Conservation (phyloP, 768 basidiomycete genomes). For the Mycena floridula region DNA sequence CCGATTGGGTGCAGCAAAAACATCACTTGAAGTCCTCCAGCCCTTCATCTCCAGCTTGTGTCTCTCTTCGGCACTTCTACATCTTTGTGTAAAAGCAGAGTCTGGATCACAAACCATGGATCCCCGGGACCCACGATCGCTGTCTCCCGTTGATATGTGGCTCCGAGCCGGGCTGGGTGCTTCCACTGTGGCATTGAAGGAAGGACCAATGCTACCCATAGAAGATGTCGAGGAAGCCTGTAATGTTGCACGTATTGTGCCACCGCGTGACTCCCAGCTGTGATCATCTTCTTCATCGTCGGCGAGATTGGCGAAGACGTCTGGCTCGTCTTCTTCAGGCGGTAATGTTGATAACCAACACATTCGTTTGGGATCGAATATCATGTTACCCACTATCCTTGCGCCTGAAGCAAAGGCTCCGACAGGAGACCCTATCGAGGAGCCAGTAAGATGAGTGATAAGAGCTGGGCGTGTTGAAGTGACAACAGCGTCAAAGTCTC, state of each 20-base stretch:
- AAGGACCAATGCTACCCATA: constrained; percentile 16
- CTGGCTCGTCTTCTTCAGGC: constrained; percentile 89
- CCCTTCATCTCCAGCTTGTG: constrained; percentile 82
- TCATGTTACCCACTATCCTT: constrained; percentile 95
- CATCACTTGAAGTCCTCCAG: constrained; percentile 49
- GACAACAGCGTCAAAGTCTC: constrained; percentile 84
- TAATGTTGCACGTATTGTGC: constrained; percentile 69
- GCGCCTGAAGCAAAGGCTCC: constrained; percentile 72
- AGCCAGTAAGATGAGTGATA: constrained; percentile 89
- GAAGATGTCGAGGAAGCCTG: constrained; percentile 20
- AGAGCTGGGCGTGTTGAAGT: constrained; percentile 89
- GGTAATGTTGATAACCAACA: constrained; percentile 87
- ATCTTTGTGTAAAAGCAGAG: constrained; percentile 65
- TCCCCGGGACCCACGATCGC: constrained; percentile 75
- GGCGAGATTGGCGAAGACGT: constrained; percentile 89
- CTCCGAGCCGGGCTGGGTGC: constrained; percentile 57
- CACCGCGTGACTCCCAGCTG: constrained; percentile 66
- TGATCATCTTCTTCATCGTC: constrained; percentile 85
- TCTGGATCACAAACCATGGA: constrained; percentile 77
- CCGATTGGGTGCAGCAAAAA: constrained; percentile 46
- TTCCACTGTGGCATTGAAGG: constrained; percentile 26
- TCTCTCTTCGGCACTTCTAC: constrained; percentile 72
- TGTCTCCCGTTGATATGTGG: constrained; percentile 69
- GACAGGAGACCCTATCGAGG: constrained; percentile 76
- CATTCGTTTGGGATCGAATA: constrained; percentile 92